Evolutionary conservation across 352 stramenopile species (phyloP), one percentile per base, ranked within the genome.

Genomic region (Globisporangium paroecandrum): DNA sequence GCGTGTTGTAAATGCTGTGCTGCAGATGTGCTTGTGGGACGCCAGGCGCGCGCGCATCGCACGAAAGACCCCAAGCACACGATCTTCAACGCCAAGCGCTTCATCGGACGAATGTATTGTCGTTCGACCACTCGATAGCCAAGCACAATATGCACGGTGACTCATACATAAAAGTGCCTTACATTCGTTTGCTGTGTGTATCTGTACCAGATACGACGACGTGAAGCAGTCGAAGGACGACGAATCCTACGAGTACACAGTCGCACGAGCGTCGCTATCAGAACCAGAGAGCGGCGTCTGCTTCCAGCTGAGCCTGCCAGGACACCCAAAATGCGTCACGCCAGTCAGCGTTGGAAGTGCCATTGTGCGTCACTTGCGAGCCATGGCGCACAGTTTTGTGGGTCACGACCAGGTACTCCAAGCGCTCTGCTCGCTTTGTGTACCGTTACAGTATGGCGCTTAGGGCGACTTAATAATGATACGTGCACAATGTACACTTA

Each of bases 51-150:
- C 46, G 76, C 71, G 9, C 66, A 90, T 32, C 74, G 77, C 34
- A 87, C 75, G 1, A 75, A 62, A 7, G 82, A 92, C 73, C 84
- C 84, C 1, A 62, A 63, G 18, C 82, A 90, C 64, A 89, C 84
- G 20, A 82, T 92, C 53, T 90, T 89, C 66, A 92, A 92, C 56
- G 82, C 84, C 70, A 92, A 92, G 67, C 76, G 84, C 34, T 92
- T 90, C 69, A 89, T 92, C 64, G 84, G 84, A 20, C 75, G 69
- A 27, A 77, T 67, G 78, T 86, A 43, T 4, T 51, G 43, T 20
- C 43, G 18, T 22, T 51, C 29, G 24, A 9, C 43, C 18, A 22
- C 18, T 22, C 5, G 41, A 8, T 18, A 22, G 15, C 43, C 15
- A 51, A 51, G 43, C 22, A 43, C 0, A n/a, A n/a, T 20, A 51